Percentiles rank a stretch among this genome's conserved stretches.
phyloP scores from a whole-genome alignment of 176 grass and related monocot genomes.

The Urochloa ruziziensis region DNA sequence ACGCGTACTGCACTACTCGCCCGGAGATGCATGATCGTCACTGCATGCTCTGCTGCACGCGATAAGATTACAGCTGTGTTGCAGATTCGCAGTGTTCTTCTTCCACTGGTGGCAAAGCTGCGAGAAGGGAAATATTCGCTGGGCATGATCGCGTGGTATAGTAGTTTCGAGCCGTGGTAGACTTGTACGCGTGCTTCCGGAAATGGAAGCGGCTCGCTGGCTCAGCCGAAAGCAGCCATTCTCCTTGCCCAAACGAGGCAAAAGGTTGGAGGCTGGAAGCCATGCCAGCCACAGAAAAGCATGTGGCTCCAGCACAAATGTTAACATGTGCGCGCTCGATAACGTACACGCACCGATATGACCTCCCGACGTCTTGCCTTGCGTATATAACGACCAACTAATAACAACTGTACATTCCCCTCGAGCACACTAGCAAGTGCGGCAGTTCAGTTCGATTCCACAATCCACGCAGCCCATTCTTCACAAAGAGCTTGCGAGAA shows the following conservation, averaged over 20 bases:
- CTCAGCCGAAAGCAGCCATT: conserved; percentile 11
- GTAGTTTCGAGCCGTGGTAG: not conserved
- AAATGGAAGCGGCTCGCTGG: conserved; percentile 12
- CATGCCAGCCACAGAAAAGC: not conserved
- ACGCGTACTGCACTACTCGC: not conserved
- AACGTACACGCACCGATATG: not conserved
- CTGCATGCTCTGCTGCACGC: not conserved
- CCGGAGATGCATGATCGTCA: not conserved
- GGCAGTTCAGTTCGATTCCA: not conserved
- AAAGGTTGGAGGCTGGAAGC: not conserved
- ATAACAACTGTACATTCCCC: too few relatives aligned
- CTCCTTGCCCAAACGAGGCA: not conserved
- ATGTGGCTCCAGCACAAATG: not conserved
- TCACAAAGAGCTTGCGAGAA: not conserved
- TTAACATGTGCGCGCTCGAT: not conserved
- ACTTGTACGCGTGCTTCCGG: not conserved
- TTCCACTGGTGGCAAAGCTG: not conserved
- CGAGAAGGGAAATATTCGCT: not conserved
- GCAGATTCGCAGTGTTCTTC: not conserved
- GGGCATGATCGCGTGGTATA: not conserved
- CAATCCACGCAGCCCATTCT: too few relatives aligned
- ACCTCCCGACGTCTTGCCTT: not conserved
- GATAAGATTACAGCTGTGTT: not conserved
- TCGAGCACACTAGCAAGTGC: too few relatives aligned
- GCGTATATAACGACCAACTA: not conserved